Conservation (phyloP, 495 filamentous ascomycete species). For the Hamigera avellanea region DNA sequence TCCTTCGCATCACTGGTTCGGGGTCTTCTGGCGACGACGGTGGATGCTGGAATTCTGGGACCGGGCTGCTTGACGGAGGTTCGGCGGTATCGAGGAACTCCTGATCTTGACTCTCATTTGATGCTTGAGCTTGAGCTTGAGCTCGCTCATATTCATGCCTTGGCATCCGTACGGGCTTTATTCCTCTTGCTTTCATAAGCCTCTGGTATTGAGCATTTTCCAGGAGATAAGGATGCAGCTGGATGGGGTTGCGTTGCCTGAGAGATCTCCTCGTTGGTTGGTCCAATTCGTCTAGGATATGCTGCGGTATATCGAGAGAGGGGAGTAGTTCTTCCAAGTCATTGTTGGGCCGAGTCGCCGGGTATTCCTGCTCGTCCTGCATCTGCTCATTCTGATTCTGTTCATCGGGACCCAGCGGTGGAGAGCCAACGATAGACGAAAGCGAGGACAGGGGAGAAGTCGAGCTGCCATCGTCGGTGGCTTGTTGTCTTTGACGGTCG, state of each 20-base stretch:
- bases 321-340: slow-evolving; percentile 10
- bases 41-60: slow-evolving; percentile 6
- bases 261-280: slow-evolving; percentile 33
- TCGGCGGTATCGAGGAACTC: slow-evolving; percentile 15
- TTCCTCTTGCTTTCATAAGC: slow-evolving; percentile 46
- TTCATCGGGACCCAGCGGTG: neutral
- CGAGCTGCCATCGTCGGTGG: slow-evolving; percentile 9
- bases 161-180: slow-evolving; percentile 49
- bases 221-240: slow-evolving; percentile 60
- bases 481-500: neutral
- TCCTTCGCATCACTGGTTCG: neutral
- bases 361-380: neutral
- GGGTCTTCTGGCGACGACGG: slow-evolving; percentile 11
- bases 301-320: slow-evolving; percentile 18
- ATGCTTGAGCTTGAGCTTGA: slow-evolving; percentile 3
- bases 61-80: slow-evolving; percentile 24
- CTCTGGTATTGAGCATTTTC: slow-evolving; percentile 56
- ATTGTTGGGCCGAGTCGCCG: slow-evolving; percentile 1
- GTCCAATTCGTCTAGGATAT: slow-evolving; percentile 19
- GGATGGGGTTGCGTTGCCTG: slow-evolving; percentile 61
- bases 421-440: slow-evolving; percentile 3
- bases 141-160: slow-evolving; percentile 13
- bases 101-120: slow-evolving; percentile 42
- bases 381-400: slow-evolving; percentile 1
- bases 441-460: slow-evolving; percentile 29